Evolutionary conservation across 1,284 basidiomycete genomes (phyloP).

Genomic region (Tilletia walkeri): DNA sequence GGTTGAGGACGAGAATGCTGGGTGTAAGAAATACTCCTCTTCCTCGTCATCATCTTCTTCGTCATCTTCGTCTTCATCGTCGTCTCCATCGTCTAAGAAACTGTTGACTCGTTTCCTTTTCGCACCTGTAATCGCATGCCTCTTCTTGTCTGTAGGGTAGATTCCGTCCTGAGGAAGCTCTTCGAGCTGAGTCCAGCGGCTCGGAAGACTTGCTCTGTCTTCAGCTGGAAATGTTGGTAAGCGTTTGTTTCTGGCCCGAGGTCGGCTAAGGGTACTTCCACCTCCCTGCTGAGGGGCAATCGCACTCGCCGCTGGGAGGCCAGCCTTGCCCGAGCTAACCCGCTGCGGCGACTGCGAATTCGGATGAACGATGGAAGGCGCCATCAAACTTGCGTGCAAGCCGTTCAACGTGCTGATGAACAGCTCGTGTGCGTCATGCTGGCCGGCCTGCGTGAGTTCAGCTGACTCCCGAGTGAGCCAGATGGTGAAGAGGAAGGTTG

Average conservation of each 20-base stretch:
- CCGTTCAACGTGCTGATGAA: constrained; percentile 53
- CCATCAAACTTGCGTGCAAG: constrained; percentile 43
- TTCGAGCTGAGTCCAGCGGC: constrained; percentile 6
- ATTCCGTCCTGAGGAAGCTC: constrained; percentile 11
- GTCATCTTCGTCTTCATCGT: constrained; percentile 9
- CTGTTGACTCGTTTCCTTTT: background rate
- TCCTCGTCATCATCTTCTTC: constrained; percentile 9
- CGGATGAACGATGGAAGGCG: background rate
- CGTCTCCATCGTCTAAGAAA: background rate
- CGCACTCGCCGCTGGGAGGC: constrained; percentile 31
- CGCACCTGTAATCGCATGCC: background rate
- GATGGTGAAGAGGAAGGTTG: constrained; percentile 77
- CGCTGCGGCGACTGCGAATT: background rate
- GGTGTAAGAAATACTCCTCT: constrained; percentile 8
- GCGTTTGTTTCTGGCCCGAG: background rate
- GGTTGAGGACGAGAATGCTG: constrained; percentile 2
- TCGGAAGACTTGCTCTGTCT: no score
- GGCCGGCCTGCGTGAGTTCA: constrained; percentile 83
- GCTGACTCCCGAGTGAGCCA: constrained; percentile 72
- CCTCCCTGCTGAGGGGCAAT: constrained; percentile 28
- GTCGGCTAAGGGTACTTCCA: constrained; percentile 20
- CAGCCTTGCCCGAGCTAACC: constrained; percentile 30
- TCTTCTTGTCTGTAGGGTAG: constrained; percentile 4
- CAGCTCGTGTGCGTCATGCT: constrained; percentile 86
- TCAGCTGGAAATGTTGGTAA: no score